phyloP scores from a whole-genome alignment of 2,329 filamentous ascomycete genomes.

The Phaeosphaeria sp. region DNA sequence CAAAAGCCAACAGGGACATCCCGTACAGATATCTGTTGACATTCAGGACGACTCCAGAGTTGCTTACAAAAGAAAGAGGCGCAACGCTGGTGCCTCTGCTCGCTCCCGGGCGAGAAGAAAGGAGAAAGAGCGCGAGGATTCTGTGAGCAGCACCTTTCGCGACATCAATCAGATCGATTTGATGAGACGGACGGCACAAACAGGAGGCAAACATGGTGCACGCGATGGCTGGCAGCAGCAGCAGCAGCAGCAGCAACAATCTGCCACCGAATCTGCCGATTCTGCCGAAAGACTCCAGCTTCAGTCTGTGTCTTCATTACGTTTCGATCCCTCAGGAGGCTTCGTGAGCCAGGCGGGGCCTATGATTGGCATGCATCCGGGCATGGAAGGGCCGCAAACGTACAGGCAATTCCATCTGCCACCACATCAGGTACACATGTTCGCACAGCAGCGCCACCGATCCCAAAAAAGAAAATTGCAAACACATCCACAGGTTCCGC shows the following conservation, averaged over 20 bases:
- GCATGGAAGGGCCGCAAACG: conserved; percentile 64
- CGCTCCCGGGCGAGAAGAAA: conserved; percentile 83
- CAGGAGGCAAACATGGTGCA: no score
- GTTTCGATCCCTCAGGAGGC: conserved; percentile 38
- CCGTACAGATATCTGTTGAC: conserved; percentile 73
- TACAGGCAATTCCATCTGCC: conserved; percentile 76
- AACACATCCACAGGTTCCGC: no score
- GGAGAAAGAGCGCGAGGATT: conserved; percentile 79
- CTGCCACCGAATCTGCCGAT: no score
- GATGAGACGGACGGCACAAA: no score
- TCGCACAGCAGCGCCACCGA: conserved; percentile 53
- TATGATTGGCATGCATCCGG: conserved; percentile 81
- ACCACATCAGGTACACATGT: conserved; percentile 66
- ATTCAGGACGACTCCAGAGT: conserved; percentile 81
- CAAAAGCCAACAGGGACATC: conserved; percentile 57
- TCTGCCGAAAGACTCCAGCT: no score
- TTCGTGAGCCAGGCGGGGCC: conserved; percentile 72
- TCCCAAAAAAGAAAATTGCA: no score
- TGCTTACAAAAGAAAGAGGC: conserved; percentile 83
- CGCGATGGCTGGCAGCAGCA: no score
- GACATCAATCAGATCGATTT: not conserved
- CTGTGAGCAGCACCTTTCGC: no score
- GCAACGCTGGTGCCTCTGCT: conserved; percentile 85
- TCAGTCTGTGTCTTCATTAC: no score
- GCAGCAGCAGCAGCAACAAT: no score